Conservation (phyloP, 2,329 filamentous ascomycete genomes). For the Zelopaecilomyces penicillatus region DNA sequence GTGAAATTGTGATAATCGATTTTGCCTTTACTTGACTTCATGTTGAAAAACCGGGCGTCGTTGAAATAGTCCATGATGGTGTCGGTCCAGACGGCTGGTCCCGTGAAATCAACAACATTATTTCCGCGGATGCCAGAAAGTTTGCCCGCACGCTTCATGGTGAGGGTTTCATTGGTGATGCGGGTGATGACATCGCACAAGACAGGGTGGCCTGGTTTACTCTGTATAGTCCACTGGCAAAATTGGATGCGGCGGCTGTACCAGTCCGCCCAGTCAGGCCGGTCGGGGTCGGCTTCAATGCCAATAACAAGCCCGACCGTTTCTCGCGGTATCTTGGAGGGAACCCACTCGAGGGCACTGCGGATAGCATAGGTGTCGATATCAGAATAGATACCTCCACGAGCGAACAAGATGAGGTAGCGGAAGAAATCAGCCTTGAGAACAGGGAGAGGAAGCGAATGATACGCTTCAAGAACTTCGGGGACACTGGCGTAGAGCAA, state of each 20-base stretch:
- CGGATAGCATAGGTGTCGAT: slow-evolving; percentile 86
- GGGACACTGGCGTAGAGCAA: slow-evolving; percentile 80
- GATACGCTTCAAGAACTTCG: slow-evolving; percentile 70
- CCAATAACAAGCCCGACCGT: slow-evolving; percentile 82
- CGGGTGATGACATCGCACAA: slow-evolving; percentile 78
- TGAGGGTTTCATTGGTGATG: slow-evolving; percentile 75
- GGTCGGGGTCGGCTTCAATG: slow-evolving; percentile 92
- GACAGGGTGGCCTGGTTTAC: slow-evolving; percentile 88
- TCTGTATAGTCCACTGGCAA: slow-evolving; percentile 98
- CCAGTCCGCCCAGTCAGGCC: slow-evolving; percentile 88
- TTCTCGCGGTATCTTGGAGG: slow-evolving; percentile 64
- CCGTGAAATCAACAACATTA: slow-evolving; percentile 86
- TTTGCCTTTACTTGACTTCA: slow-evolving; percentile 58
- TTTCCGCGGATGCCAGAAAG: slow-evolving; percentile 55
- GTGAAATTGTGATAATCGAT: slow-evolving; percentile 88
- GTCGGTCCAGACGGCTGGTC: slow-evolving; percentile 92
- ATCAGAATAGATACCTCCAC: slow-evolving; percentile 68
- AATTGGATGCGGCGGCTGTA: slow-evolving; percentile 96
- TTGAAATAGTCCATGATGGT: slow-evolving; percentile 89
- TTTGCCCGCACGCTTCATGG: slow-evolving; percentile 58
- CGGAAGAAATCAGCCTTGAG: slow-evolving; percentile 75
- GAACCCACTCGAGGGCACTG: slow-evolving; percentile 82
- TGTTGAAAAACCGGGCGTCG: slow-evolving; percentile 79
- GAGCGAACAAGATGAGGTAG: slow-evolving; percentile 57
- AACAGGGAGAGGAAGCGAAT: slow-evolving; percentile 62